Evolutionary conservation across 1,139 yeast genomes (phyloP).

Genomic region (Kurtzmaniella quercitrusa): DNA sequence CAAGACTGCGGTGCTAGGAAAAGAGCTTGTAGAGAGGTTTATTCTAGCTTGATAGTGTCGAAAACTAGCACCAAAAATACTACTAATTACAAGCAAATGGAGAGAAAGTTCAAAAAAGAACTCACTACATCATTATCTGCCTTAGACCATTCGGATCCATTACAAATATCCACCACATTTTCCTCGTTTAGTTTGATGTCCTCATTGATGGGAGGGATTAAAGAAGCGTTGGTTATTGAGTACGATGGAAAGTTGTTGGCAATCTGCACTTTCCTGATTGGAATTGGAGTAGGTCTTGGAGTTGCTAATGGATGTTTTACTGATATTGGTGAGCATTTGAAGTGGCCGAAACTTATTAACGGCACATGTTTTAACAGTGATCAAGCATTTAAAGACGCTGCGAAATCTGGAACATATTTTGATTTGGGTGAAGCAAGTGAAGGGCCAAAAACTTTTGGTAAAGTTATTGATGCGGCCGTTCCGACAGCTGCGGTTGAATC

Average conservation of each 20-base stretch:
- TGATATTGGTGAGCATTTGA: slow-evolving; percentile 12
- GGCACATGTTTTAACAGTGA: neutral
- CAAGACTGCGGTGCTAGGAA: neutral
- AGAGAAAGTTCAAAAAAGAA: slow-evolving; percentile 30
- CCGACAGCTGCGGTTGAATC: neutral
- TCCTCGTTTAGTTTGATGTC: slow-evolving; percentile 17
- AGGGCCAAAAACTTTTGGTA: neutral
- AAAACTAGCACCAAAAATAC: slow-evolving; percentile 13
- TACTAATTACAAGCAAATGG: slow-evolving; percentile 31
- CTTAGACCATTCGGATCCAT: slow-evolving; percentile 28
- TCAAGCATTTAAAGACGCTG: neutral
- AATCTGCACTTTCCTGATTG: slow-evolving; percentile 30
- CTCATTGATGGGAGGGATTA: slow-evolving; percentile 14
- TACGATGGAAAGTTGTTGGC: slow-evolving; percentile 17
- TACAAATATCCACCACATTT: slow-evolving; percentile 25
- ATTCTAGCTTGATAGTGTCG: slow-evolving; percentile 19
- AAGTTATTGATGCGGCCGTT: neutral
- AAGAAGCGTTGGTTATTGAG: slow-evolving; percentile 4
- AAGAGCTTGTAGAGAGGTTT: slow-evolving; percentile 6
- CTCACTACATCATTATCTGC: slow-evolving; percentile 21
- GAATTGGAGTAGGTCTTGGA: slow-evolving; percentile 34
- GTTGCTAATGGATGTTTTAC: slow-evolving; percentile 22
- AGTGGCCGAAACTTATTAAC: neutral
- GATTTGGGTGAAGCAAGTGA: neutral
- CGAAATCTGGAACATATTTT: neutral